A percentile compares a stretch with the other conserved stretches of the same genome.
These are phyloP conservation scores for Paxillus ammoniavirescens DNA, from an alignment of 768 basidiomycete genomes.

Conservation along the genomic window DNA sequence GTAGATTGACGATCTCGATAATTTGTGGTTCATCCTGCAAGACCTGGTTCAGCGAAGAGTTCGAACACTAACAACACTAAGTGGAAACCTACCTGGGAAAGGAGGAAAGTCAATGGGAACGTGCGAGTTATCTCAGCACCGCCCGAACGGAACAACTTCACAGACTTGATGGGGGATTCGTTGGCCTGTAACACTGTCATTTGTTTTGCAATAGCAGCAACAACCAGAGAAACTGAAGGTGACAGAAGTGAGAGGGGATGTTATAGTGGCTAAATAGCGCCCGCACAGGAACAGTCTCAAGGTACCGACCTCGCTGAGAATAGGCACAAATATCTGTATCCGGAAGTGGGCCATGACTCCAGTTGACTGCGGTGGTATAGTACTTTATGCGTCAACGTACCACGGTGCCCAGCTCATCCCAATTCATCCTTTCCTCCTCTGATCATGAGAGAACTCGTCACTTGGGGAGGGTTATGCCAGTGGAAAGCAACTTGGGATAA, in stretches of 20 bases:
- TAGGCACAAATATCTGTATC: too few species aligned
- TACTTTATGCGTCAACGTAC: too few species aligned
- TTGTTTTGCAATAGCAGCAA: conserved; percentile 3
- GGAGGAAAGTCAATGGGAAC: conserved; percentile 15
- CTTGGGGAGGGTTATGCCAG: too few species aligned
- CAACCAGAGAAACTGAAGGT: not conserved
- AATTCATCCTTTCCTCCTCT: too few species aligned
- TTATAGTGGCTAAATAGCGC: not conserved
- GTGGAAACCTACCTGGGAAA: conserved; percentile 2
- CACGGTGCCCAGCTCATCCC: too few species aligned
- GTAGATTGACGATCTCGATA: conserved; percentile 17
- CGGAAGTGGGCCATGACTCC: too few species aligned
- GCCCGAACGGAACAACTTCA: conserved; percentile 16
- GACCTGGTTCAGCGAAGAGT: not conserved
- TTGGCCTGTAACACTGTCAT: conserved; percentile 8
- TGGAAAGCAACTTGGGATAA: too few species aligned
- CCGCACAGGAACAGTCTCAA: too few species aligned
- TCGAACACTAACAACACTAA: not conserved
- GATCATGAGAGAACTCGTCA: too few species aligned
- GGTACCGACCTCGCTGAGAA: too few species aligned
- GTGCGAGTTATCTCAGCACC: conserved; percentile 17
- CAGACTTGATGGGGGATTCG: conserved; percentile 15
- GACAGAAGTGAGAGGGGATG: not conserved
- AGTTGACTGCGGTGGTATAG: too few species aligned
- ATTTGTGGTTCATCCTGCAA: conserved; percentile 13